A percentile compares a stretch with the other conserved stretches of the same genome.
Evolutionary conservation across 768 basidiomycete genomes (phyloP).

Genomic region (Rhizopogon rudus): DNA sequence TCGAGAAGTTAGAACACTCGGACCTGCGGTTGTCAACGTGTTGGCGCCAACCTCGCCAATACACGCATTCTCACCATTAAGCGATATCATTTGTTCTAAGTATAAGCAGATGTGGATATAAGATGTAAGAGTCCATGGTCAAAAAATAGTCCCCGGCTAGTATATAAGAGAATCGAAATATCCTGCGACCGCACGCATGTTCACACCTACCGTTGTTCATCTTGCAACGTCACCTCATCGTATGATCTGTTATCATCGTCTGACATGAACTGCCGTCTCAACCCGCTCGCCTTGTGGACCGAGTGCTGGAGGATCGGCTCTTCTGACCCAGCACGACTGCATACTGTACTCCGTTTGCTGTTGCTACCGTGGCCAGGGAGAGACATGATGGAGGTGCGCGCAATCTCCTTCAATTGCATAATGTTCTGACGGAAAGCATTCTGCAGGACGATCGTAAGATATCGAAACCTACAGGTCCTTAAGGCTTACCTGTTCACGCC

Average conservation of each 20-base stretch:
- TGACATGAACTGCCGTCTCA: constrained; percentile 50
- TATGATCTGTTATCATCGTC: constrained; percentile 40
- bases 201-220: constrained; percentile 15
- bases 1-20: no score
- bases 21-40: no score
- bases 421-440: constrained; percentile 80
- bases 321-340: constrained; percentile 44
- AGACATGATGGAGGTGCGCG: constrained; percentile 60
- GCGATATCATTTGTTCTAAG: constrained; percentile 5
- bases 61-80: no score
- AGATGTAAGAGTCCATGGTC: constrained; percentile 5
- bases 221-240: constrained; percentile 45
- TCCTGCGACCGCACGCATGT: neutral
- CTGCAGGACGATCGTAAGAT: constrained; percentile 25
- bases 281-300: constrained; percentile 40
- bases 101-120: constrained; percentile 4
- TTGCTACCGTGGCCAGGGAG: constrained; percentile 40
- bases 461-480: neutral
- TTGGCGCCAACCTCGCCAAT: no score
- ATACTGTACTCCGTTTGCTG: constrained; percentile 46
- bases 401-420: constrained; percentile 72
- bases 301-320: constrained; percentile 54
- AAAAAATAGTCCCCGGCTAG: neutral
- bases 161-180: constrained; percentile 19
- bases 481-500: constrained; percentile 73